A percentile compares a stretch with the other conserved stretches of the same genome.
Conservation (phyloP, 1,284 basidiomycete species). For the Meira miltonrushii region DNA sequence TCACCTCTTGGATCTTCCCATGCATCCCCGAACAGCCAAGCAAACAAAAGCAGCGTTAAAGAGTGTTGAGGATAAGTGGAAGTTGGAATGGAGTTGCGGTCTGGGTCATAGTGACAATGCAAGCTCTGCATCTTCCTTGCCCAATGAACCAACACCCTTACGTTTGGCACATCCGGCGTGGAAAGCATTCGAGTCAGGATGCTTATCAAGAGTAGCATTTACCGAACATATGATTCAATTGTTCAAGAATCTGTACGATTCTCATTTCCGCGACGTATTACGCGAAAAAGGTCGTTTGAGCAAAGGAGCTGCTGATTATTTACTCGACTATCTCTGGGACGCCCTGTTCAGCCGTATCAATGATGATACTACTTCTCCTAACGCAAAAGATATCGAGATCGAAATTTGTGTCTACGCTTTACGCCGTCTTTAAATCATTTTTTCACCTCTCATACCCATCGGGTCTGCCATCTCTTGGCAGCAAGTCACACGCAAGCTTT, state of each 20-base stretch:
- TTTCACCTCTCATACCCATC: neutral
- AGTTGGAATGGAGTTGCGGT: constrained; percentile 51
- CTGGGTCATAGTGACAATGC: constrained; percentile 20
- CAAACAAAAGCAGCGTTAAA: constrained; percentile 53
- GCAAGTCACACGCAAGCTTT: neutral
- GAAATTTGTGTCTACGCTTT: constrained; percentile 10
- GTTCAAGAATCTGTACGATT: constrained; percentile 54
- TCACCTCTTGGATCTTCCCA: constrained; percentile 50
- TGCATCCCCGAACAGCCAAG: constrained; percentile 52
- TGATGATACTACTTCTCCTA: constrained; percentile 14
- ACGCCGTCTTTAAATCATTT: neutral
- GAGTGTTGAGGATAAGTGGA: constrained; percentile 51
- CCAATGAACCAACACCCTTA: constrained; percentile 39
- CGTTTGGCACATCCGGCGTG: constrained; percentile 53
- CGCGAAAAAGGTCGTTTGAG: constrained; percentile 51
- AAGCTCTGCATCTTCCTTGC: constrained; percentile 13
- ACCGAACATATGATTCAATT: constrained; percentile 52
- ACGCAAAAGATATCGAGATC: constrained; percentile 13
- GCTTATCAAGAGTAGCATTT: constrained; percentile 50
- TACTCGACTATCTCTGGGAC: constrained; percentile 53
- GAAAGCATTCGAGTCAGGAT: constrained; percentile 51
- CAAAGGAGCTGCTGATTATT: constrained; percentile 52
- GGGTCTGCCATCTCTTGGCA: neutral
- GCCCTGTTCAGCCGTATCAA: constrained; percentile 41
- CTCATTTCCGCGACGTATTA: constrained; percentile 51